Percentiles rank a stretch among this genome's conserved stretches.
Evolutionary conservation across 352 stramenopile genomes (phyloP).

Genomic region (Globisporangium perplexum): DNA sequence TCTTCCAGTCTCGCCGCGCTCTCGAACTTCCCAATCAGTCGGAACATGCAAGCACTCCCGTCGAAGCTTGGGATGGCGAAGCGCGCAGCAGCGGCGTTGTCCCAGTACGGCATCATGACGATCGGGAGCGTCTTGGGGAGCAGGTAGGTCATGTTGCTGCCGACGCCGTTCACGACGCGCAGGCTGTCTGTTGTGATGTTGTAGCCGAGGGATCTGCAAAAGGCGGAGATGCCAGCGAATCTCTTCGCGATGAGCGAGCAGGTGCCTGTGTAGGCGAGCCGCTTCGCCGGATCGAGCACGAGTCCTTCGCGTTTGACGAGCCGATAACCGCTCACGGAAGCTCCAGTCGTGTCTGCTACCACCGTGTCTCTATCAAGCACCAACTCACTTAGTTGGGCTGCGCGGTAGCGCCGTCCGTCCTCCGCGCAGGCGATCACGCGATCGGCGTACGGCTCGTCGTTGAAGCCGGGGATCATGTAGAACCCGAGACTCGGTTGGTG

Average conservation of each 20-base stretch:
- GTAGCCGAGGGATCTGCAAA: conserved; percentile 18
- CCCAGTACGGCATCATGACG: conserved; percentile 31
- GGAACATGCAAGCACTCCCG: conserved; percentile 23
- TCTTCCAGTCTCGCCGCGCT: conserved; percentile 12
- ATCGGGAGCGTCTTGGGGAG: conserved; percentile 20
- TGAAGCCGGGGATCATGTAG: conserved; percentile 18
- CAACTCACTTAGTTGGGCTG: conserved; percentile 19
- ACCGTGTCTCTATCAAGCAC: not conserved
- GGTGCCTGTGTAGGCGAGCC: conserved; percentile 9
- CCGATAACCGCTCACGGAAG: conserved; percentile 2
- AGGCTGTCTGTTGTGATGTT: conserved; percentile 19
- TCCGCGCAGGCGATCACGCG: conserved; percentile 17
- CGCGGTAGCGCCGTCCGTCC: conserved; percentile 12
- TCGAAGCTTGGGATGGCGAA: conserved; percentile 19
- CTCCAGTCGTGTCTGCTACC: conserved; percentile 28
- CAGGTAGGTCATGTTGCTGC: conserved; percentile 4
- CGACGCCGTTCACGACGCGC: conserved; percentile 13
- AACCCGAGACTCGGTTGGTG: conserved; percentile 6
- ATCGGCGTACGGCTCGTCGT: conserved; percentile 41
- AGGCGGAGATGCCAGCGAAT: conserved; percentile 13
- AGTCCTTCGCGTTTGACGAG: conserved; percentile 2
- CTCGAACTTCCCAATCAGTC: conserved; percentile 21
- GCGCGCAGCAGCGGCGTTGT: conserved; percentile 13
- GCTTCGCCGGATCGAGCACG: not conserved
- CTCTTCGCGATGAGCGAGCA: conserved; percentile 16